Evolutionary conservation across 345 rosid species (phyloP), one percentile per base, ranked within the genome.

Genomic region (Sapria himalayana): DNA sequence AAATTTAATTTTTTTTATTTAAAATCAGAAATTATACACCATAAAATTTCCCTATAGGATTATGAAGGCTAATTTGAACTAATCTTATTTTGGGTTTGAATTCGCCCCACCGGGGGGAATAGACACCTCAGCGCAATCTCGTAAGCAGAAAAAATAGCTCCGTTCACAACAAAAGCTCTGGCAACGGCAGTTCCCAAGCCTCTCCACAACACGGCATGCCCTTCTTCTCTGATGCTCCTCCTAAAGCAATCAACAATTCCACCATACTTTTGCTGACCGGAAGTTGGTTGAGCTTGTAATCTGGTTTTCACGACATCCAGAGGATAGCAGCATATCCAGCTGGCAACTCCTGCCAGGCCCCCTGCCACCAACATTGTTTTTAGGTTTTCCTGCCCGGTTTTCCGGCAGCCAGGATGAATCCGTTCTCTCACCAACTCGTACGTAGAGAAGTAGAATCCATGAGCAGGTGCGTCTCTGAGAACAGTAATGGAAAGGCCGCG

Each of bases 141-240:
- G 19, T 82, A 82, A 10, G 94, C 93, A 42, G 80, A 49, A 61
- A 86, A 89, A 9, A 89, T 39, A 19, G 94, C 85, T 2, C 85
- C 94, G 43, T 89, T 89, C 48, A 89, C 98, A 4, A 82, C 71
- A 61, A 89, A 89, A 42, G 98, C 98, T 63, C 94, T 67, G 37
- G 91, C 63, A 34, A 89, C 91, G n/a, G 94, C 98, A 51, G 98
- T 82, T 24, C 93, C 94, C 17, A 86, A 48, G n/a, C 97, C 97
- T 43, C 93, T 57, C 82, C 81, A 86, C 16, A 82, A 82, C 49
- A 86, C 78, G 0, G 56, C 0, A 27, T 70, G 65, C 12, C 98
- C 93, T 14, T 89, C 93, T 47, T 64, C 63, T 40, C 48, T 50
- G 19, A 78, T 59, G 35, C 85, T 82, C 52, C 60, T 74, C 14